Conservation (phyloP, 208 protist genomes). For the Leishmania martiniquensis region DNA sequence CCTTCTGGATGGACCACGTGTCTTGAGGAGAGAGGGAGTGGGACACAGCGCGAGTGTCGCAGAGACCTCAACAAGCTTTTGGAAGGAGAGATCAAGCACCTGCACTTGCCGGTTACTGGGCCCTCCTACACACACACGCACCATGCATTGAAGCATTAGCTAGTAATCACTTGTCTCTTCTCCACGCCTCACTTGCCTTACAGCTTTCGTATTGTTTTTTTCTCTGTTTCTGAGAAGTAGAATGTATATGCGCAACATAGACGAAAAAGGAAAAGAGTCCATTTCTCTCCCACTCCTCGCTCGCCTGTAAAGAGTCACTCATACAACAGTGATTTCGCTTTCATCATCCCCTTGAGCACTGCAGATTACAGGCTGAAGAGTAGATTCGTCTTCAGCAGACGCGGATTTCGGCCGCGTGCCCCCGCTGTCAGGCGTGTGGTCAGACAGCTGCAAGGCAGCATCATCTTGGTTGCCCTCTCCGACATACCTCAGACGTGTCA, state of each 20-base stretch:
- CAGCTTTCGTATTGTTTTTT: neutral
- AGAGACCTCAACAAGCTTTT: neutral
- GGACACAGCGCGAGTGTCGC: no score
- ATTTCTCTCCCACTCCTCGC: neutral
- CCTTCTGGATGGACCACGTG: no score
- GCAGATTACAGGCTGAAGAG: neutral
- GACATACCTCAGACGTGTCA: constrained; percentile 79
- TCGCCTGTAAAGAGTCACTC: neutral
- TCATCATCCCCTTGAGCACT: neutral
- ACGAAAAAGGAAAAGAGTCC: neutral
- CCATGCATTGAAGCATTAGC: constrained; percentile 6
- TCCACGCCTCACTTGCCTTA: neutral
- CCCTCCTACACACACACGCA: no score
- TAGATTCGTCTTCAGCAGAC: neutral
- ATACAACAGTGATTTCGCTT: constrained; percentile 7
- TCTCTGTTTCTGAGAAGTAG: neutral
- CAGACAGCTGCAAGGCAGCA: neutral
- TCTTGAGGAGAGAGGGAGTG: neutral
- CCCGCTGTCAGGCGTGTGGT: neutral
- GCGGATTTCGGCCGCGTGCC: neutral
- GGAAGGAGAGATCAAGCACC: neutral
- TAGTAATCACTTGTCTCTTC: neutral
- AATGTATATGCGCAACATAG: neutral
- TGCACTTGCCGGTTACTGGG: neutral
- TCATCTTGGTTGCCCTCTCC: constrained; percentile 24